Base-by-base conservation (phyloP, 2,329 filamentous ascomycete species). In the Apiospora kogelbergensis region DNA sequence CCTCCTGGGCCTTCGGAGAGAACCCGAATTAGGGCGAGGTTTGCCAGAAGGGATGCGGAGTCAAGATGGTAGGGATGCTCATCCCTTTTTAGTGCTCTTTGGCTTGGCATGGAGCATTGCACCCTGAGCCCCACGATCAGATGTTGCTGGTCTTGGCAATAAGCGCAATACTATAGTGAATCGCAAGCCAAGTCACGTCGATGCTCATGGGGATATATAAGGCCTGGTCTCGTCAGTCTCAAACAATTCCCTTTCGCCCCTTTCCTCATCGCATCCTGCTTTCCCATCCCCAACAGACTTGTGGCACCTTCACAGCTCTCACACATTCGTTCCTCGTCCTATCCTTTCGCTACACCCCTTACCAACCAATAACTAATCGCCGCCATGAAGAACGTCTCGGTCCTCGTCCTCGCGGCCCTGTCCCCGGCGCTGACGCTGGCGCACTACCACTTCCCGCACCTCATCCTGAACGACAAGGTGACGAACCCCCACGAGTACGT, bases 361-460 rank as follows among this genome's bases (percentile, higher is more conserved):
- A n/a, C 30, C 9, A n/a, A 20, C 3, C 48, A 9, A n/a, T 60
- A 37, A 3, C n/a, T 53, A 53, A n/a, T 60, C 53, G 22, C 20
- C 33, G 37, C 26, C 48, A 65, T 65, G 63, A 65, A 44, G 63
- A 65, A 44, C 63, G 17, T 65, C 22, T 44, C 63, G 13, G n/a
- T 26, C 63, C 63, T 65, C 37, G 63, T 37, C 63, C 63, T 65
- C 63, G 63, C 63, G 63, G 63, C 40, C 41, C 63, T 65, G 37
- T 17, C 41, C 13, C 63, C 63, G 63, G 41, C n/a, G 20, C 24
- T 65, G 63, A 26, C 40, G 40, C 11, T 65, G 37, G 63, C 63
- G 63, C 63, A 65, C 63, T 65, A 65, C 63, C 63, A 65, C 40
- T 65, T 65, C 63, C 63, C 63, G n/a, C 63, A 65, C 63, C 63